These are phyloP conservation scores for Lasiosphaeriaceae sp. DNA, from an alignment of 495 filamentous ascomycete genomes.

Conservation along the genomic window DNA sequence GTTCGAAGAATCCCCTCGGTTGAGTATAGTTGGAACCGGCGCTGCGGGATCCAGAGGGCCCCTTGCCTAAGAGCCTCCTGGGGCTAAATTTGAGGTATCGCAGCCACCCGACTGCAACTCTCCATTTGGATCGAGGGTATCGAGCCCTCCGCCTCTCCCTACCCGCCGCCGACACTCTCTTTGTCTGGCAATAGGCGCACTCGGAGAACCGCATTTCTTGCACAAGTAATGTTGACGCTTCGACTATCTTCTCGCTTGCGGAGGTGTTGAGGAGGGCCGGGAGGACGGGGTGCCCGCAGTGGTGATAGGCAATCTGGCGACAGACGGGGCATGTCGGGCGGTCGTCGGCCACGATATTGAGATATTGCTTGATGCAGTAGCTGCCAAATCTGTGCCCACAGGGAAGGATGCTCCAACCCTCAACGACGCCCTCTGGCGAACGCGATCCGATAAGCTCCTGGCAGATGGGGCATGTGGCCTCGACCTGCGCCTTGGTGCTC, in stretches of 20 bases:
- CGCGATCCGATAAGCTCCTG: slow-evolving; percentile 34
- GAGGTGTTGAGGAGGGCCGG: slow-evolving; percentile 15
- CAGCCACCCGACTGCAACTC: slow-evolving; percentile 5
- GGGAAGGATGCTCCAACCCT: slow-evolving; percentile 40
- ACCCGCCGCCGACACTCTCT: neutral
- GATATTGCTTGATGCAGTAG: slow-evolving; percentile 44
- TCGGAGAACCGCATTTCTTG: neutral
- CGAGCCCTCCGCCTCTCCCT: neutral
- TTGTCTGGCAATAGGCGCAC: slow-evolving; percentile 11
- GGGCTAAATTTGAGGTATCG: neutral
- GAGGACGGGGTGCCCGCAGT: slow-evolving; percentile 38
- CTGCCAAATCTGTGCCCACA: slow-evolving; percentile 45
- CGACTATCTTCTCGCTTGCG: neutral
- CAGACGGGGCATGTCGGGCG: slow-evolving; percentile 39
- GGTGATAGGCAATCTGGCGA: slow-evolving; percentile 33
- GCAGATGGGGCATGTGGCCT: slow-evolving; percentile 41
- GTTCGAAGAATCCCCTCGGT: neutral
- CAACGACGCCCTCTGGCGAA: slow-evolving; percentile 35
- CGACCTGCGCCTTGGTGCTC: slow-evolving; percentile 14
- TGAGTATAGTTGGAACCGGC: too few relatives aligned
- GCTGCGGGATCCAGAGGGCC: too few relatives aligned
- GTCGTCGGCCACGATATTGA: slow-evolving; percentile 33
- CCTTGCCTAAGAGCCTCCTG: neutral
- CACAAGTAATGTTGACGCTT: neutral
- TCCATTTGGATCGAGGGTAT: neutral